Evolutionary conservation across 352 stramenopile genomes (phyloP).

Genomic region (Globisporangium recalcitrans): DNA sequence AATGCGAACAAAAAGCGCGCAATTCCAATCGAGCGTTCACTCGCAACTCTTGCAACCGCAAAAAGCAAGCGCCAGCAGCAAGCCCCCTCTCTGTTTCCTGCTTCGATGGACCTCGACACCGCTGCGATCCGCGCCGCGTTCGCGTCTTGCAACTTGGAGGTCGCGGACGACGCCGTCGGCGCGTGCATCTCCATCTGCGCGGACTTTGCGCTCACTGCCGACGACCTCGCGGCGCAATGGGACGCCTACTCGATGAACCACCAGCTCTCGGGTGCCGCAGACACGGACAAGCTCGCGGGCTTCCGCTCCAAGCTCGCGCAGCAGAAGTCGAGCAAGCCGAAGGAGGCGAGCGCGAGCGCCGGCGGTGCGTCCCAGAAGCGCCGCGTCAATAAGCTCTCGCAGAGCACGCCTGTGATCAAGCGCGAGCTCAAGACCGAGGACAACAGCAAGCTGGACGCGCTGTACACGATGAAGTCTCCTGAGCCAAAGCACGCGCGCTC

Average conservation of each 20-base stretch:
- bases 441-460: slow-evolving; percentile 36
- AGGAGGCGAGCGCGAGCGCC: slow-evolving; percentile 20
- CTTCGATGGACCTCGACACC: slow-evolving; percentile 49
- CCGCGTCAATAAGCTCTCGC: slow-evolving; percentile 32
- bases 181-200: slow-evolving; percentile 65
- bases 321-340: slow-evolving; percentile 38
- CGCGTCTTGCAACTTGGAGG: slow-evolving; percentile 66
- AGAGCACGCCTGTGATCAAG: slow-evolving; percentile 58
- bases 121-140: slow-evolving; percentile 65
- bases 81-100: background rate
- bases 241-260: slow-evolving; percentile 87
- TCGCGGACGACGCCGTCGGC: slow-evolving; percentile 56
- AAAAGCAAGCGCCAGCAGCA: background rate
- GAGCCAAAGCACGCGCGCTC: slow-evolving; percentile 62
- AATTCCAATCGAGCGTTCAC: background rate
- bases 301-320: slow-evolving; percentile 72
- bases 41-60: background rate
- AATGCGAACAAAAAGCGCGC: background rate
- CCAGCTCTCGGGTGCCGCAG: slow-evolving; percentile 51
- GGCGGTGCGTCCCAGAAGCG: slow-evolving; percentile 40
- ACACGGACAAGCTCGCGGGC: slow-evolving; percentile 49
- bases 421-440: slow-evolving; percentile 54
- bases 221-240: slow-evolving; percentile 76
- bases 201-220: slow-evolving; percentile 73
- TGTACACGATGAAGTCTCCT: slow-evolving; percentile 73